Evolutionary conservation across 805 yeast genomes (phyloP).

Genomic region (Suhomyces emberorum): DNA sequence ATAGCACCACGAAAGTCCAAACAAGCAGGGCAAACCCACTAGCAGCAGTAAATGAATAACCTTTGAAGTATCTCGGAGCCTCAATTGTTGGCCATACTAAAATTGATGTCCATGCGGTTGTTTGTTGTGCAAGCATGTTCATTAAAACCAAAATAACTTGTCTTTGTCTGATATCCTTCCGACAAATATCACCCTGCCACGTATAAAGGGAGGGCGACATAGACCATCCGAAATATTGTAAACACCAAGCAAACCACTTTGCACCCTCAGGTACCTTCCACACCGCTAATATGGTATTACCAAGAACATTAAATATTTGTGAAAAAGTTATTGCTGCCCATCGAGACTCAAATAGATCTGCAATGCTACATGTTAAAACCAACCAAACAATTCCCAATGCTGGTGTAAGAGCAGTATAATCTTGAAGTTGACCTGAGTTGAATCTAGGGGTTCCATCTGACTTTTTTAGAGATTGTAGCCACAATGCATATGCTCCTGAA

Average conservation of each 20-base stretch:
- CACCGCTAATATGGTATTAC: conserved; percentile 19
- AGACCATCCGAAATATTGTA: conserved; percentile 21
- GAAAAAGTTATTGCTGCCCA: conserved; percentile 52
- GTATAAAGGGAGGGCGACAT: conserved; percentile 21
- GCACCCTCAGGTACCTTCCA: conserved; percentile 22
- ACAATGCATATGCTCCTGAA: conserved; percentile 50
- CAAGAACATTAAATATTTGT: conserved; percentile 29
- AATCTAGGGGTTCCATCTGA: conserved; percentile 8
- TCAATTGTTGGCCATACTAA: conserved; percentile 22
- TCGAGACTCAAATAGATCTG: conserved; percentile 49
- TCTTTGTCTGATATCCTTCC: conserved; percentile 18
- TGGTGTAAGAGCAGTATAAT: conserved; percentile 54
- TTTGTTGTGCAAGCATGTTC: conserved; percentile 21
- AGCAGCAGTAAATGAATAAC: conserved; percentile 19
- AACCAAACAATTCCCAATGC: conserved; percentile 55
- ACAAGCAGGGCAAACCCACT: conserved; percentile 3
- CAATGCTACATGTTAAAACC: conserved; percentile 44
- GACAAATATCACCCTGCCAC: conserved; percentile 22
- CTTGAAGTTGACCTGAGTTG: conserved; percentile 26
- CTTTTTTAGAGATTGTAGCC: conserved; percentile 22
- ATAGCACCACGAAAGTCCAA: conserved; percentile 20
- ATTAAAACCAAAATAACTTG: conserved; percentile 19
- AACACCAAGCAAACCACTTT: conserved; percentile 24
- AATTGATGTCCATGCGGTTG: conserved; percentile 19
- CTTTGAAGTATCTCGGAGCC: conserved; percentile 20